Evolutionary conservation across 2,329 filamentous ascomycete species (phyloP), one percentile per base, ranked within the genome.

Genomic region (Daldinia eschscholtzii): DNA sequence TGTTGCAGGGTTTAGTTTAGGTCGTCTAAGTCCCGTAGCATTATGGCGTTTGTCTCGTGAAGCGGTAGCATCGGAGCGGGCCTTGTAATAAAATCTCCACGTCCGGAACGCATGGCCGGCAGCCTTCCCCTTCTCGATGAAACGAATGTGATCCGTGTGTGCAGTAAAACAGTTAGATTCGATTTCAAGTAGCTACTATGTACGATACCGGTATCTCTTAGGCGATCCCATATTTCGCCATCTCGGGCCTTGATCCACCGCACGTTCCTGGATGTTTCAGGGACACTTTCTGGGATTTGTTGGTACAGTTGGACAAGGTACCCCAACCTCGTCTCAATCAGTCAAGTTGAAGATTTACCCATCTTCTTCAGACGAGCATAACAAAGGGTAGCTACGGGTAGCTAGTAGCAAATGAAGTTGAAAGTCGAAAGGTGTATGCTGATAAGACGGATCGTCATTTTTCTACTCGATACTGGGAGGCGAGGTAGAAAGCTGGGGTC

Each of bases 31-130:
- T 61, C 59, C 65, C 35, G 57, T 61, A 68, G 46, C 53, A 52
- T 9, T 57, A 64, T 55, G 65, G 63, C 63, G 68, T 66, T 61
- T 68, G 68, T 71, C 64, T 69, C 63, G 65, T 66, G 65, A 66
- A 64, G 64, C 39, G 20, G 67, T 67, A 64, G 68, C 39, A 65
- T 53, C 58, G 60, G 55, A 41, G 68, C 62, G 65, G 62, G 62
- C 57, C 63, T 61, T 53, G 60, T 60, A 66, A 48, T 53, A 61
- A 65, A 44, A 42, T 58, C 56, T 61, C 67, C 63, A 67, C 57
- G 56, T 39, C 57, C 53, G 55, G 41, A 64, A 35, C 53, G 46
- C 48, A 63, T 66, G 66, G 39, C 57, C 52, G 60, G 68, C 46
- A 26, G 18, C 53, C 13, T 26, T 41, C 20, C 9, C 35, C 18